phyloP scores from a whole-genome alignment of 1,284 basidiomycete genomes.

The Psilocybe mexicana region DNA sequence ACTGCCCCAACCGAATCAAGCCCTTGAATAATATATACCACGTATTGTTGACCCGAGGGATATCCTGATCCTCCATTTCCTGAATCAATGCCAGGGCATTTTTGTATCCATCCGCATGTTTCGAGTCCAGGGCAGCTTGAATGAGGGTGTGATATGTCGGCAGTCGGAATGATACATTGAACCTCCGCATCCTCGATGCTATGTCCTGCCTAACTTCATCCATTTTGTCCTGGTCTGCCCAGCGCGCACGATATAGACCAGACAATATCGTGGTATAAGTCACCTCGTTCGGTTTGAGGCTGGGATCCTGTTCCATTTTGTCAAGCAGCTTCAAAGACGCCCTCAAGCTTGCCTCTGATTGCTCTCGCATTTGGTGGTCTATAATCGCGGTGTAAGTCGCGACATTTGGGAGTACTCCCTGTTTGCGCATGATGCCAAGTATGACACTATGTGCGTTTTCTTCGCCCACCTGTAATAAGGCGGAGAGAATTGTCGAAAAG shows the following conservation, averaged over 20 bases:
- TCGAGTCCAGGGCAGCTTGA: conserved; percentile 57
- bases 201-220: conserved; percentile 52
- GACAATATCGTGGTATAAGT: conserved; percentile 74
- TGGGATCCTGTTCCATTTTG: conserved; percentile 67
- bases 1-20: conserved; percentile 53
- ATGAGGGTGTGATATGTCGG: conserved; percentile 78
- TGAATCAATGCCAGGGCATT: conserved; percentile 63
- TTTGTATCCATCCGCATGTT: conserved; percentile 46
- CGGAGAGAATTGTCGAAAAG: conserved; percentile 78
- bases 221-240: conserved; percentile 43
- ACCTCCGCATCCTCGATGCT: conserved; percentile 57
- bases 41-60: conserved; percentile 60
- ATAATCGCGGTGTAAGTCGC: conserved; percentile 77
- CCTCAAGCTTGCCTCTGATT: conserved; percentile 52
- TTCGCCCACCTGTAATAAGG: conserved; percentile 66
- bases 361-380: conserved; percentile 62
- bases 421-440: conserved; percentile 68
- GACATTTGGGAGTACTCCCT: conserved; percentile 72
- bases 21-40: conserved; percentile 76
- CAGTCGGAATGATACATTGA: conserved; percentile 53
- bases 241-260: conserved; percentile 55
- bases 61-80: conserved; percentile 57
- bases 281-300: conserved; percentile 62
- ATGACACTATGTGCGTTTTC: conserved; percentile 65
- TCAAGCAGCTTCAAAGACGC: conserved; percentile 66